Evolutionary conservation across 2,329 filamentous ascomycete species (phyloP).

Genomic region (Nemania diffusa): DNA sequence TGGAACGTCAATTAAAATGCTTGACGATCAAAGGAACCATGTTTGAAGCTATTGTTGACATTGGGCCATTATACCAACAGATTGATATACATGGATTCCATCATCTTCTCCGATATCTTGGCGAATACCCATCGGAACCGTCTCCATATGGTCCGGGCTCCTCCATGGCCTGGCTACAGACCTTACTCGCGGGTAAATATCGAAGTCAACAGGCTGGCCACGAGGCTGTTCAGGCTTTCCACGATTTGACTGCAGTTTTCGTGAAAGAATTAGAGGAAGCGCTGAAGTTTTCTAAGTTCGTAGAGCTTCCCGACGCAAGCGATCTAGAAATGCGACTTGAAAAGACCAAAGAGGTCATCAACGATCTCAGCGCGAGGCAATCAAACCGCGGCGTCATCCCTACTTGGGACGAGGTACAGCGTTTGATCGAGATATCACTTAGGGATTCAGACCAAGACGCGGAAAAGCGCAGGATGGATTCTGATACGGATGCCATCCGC

Average conservation of each 20-base stretch:
- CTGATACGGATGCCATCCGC: slow-evolving; percentile 2
- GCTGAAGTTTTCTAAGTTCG: not conserved
- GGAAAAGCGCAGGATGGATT: not conserved
- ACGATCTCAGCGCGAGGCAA: not conserved
- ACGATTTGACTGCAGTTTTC: not conserved
- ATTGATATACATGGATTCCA: not conserved
- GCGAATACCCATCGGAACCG: not conserved
- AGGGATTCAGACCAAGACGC: not conserved
- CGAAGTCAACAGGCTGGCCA: not conserved
- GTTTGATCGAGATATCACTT: not conserved
- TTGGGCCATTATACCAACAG: slow-evolving; percentile 2
- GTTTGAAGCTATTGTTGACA: not conserved
- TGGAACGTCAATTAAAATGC: not conserved
- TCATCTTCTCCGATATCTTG: not conserved
- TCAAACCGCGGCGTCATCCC: not conserved
- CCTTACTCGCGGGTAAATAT: not conserved
- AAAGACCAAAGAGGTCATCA: not conserved
- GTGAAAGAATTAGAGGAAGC: slow-evolving; percentile 2
- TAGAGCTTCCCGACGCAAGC: not conserved
- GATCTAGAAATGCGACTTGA: not conserved
- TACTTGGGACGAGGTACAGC: not conserved
- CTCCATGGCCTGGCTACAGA: slow-evolving; percentile 9
- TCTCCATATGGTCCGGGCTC: slow-evolving; percentile 5
- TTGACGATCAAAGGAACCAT: slow-evolving; percentile 2
- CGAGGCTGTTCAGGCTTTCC: not conserved